phyloP scores from a whole-genome alignment of 1,284 basidiomycete genomes.

The Xanthoconium separans region DNA sequence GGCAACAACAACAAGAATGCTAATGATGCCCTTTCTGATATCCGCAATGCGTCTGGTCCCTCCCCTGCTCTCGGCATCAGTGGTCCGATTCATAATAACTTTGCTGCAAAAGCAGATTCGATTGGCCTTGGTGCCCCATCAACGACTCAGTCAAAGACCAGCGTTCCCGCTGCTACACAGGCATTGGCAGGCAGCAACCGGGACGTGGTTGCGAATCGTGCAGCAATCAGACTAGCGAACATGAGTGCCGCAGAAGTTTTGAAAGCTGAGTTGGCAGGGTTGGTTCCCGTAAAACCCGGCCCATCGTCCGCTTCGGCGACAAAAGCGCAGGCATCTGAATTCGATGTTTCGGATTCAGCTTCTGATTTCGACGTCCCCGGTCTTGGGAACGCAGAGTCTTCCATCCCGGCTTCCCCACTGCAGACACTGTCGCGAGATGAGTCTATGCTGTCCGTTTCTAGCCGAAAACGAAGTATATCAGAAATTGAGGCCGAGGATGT shows the following conservation, averaged over 20 bases:
- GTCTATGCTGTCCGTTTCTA: constrained; percentile 28
- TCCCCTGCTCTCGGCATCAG: constrained; percentile 54
- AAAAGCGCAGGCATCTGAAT: constrained; percentile 23
- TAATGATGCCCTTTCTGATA: constrained; percentile 27
- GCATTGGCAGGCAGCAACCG: constrained; percentile 78
- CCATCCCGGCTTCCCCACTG: constrained; percentile 8
- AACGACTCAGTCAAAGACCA: constrained; percentile 53
- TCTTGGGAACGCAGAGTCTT: constrained; percentile 30
- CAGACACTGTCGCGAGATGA: constrained; percentile 25
- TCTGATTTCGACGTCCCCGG: constrained; percentile 39
- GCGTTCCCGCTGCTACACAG: constrained; percentile 57
- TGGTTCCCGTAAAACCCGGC: constrained; percentile 56
- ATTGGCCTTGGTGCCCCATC: constrained; percentile 67
- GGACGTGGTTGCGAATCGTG: constrained; percentile 85
- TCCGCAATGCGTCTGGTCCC: constrained; percentile 44
- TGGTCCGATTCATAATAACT: constrained; percentile 58
- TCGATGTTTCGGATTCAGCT: constrained; percentile 31
- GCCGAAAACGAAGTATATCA: constrained; percentile 71
- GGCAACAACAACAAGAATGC: constrained; percentile 61
- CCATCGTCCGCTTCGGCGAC: constrained; percentile 24
- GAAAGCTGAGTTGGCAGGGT: constrained; percentile 84
- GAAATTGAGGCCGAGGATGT: constrained; percentile 59
- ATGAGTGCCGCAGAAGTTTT: constrained; percentile 93
- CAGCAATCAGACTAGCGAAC: constrained; percentile 92
- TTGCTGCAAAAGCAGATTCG: constrained; percentile 72